Evolutionary conservation across 2,329 filamentous ascomycete species (phyloP).

Genomic region (Ascochyta pisi): DNA sequence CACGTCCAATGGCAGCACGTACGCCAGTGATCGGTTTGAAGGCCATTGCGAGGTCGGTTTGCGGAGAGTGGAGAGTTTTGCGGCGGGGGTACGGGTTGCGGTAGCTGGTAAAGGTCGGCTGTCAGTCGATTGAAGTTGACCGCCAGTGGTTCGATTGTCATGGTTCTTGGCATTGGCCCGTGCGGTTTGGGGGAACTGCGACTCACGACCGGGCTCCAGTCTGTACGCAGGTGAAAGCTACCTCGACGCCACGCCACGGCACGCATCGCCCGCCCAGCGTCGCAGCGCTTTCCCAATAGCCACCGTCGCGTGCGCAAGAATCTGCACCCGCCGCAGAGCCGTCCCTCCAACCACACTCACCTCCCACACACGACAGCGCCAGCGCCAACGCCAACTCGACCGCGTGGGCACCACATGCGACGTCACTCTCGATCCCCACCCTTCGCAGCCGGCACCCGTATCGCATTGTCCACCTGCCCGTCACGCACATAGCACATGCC

Average conservation of each 20-base stretch:
- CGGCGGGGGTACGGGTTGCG: conserved; percentile 34
- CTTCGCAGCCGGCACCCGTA: conserved; percentile 18
- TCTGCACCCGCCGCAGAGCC: conserved; percentile 10
- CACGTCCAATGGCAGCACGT: conserved; percentile 48
- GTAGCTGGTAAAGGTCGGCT: conserved; percentile 38
- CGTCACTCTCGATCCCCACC: conserved; percentile 19
- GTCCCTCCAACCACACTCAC: conserved; percentile 3
- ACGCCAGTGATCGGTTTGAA: conserved; percentile 61
- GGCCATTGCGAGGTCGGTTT: conserved; percentile 46
- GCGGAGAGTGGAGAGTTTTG: conserved; percentile 39
- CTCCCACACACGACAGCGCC: neutral
- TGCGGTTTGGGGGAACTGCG: conserved; percentile 27
- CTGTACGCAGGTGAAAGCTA: conserved; percentile 23
- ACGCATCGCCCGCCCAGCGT: conserved; percentile 12
- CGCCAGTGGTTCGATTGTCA: conserved; percentile 23
- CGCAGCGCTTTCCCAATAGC: conserved; percentile 15
- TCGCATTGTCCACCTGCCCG: conserved; percentile 7
- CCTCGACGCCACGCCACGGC: conserved; percentile 14
- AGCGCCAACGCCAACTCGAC: neutral
- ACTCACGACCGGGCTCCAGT: conserved; percentile 20
- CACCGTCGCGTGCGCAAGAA: conserved; percentile 13
- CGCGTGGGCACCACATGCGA: conserved; percentile 16
- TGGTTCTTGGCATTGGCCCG: conserved; percentile 19
- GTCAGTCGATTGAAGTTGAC: conserved; percentile 35
- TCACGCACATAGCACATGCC: conserved; percentile 39